These are phyloP conservation scores for Avicennia marina DNA, from an alignment of 257 asterid genomes.

Conservation along the genomic window DNA sequence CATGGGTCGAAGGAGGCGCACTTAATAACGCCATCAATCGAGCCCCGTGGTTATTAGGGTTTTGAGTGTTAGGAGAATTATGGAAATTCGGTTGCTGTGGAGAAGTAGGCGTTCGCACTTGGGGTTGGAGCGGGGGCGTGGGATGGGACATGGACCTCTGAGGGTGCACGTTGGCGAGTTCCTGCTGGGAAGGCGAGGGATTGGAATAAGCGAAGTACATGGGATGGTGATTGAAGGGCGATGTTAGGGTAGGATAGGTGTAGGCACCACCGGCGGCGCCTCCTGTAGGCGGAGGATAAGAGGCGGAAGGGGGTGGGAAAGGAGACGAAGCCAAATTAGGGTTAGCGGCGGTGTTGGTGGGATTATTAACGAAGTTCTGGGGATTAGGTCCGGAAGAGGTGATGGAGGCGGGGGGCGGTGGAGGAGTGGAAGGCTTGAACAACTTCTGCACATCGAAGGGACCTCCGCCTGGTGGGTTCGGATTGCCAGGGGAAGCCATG, in stretches of 20 bases:
- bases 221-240: conserved; percentile 45
- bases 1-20: conserved; percentile 54
- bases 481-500: conserved; percentile 64
- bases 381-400: conserved; percentile 42
- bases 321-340: conserved; percentile 47
- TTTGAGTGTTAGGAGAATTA: conserved; percentile 33
- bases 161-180: conserved; percentile 44
- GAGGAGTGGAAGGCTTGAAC: conserved; percentile 43
- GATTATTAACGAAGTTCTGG: conserved; percentile 37
- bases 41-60: conserved; percentile 60
- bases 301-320: conserved; percentile 61
- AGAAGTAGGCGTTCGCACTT: conserved; percentile 29
- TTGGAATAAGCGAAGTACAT: conserved; percentile 35
- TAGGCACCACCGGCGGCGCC: conserved; percentile 32
- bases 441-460: conserved; percentile 48
- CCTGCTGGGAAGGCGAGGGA: conserved; percentile 28
- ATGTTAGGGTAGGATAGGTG: conserved; percentile 46
- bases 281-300: conserved; percentile 70
- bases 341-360: conserved; percentile 15
- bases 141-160: conserved; percentile 86
- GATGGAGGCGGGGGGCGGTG: conserved; percentile 27
- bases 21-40: conserved; percentile 85
- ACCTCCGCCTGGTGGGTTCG: conserved; percentile 50
- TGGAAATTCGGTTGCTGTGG: conserved; percentile 41
- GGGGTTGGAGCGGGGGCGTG: conserved; percentile 77